Evolutionary conservation across 495 filamentous ascomycete species (phyloP), one percentile per base, ranked within the genome.

Genomic region (Lepraria neglecta): DNA sequence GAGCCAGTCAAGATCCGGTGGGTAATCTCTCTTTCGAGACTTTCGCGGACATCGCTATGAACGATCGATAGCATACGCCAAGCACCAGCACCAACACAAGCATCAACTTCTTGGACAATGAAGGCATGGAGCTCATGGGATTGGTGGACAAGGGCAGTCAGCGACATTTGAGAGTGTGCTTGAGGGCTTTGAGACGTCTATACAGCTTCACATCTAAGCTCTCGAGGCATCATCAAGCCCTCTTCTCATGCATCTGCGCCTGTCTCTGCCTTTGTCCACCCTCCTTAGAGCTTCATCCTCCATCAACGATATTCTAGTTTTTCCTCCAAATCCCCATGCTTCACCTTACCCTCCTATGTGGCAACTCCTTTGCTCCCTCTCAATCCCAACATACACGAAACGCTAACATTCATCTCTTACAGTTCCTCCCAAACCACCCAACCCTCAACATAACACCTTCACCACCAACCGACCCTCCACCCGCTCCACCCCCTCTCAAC

Each of bases 401-500:
- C 38, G 59, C 57, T 69, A 44, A 60, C 62, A 53, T 27, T 27
- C 40, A 57, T 64, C 58, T 6, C 63, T 64, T 27, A 45, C 38
- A 64, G 62, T 72, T 70, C 58, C 70, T 73, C 47, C 65, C 69
- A 24, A 67, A 65, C 31, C 72, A 67, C 11, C 65, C 70, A 45
- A 67, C 66, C 53, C 67, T 70, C 30, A 69, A 65, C 28, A 63
- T 65, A 40, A 68, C 64, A 38, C 53, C 70, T 19, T 59, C 62
- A 12, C 57, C 68, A 27, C 68, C 60, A 43, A 68, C 69, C 12
- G 79, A 51, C 75, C 79, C 21, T 74, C 80, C 17, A 74, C 80
- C 81, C 10, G 78, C 82, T 0, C 86, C 86, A 1, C 82, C 86
- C 5, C 86, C 86, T 6, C 78, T 88, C 42, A 90, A 91, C 67